phyloP scores from a whole-genome alignment of 148 eudicot genomes.

The Dysphania ambrosioides region DNA sequence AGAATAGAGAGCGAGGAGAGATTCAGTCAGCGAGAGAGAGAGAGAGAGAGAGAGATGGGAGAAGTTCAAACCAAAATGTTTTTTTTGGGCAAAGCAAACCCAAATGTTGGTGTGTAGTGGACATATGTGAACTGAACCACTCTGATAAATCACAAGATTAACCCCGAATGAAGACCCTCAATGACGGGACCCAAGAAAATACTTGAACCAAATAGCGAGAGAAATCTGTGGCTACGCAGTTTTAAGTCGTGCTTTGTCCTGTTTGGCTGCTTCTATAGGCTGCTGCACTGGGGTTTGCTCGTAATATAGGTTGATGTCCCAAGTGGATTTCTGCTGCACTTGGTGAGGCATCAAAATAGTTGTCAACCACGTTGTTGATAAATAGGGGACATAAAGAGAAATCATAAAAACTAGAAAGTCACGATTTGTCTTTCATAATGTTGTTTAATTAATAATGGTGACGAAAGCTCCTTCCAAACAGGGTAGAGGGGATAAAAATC shows the following conservation, averaged over 20 bases:
- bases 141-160: constrained; percentile 58
- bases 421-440: no score
- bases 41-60: not conserved
- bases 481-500: no score
- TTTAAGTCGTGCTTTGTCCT: constrained; percentile 12
- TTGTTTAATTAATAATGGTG: no score
- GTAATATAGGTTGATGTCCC: constrained; percentile 1
- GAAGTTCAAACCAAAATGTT: no score
- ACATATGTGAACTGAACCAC: constrained; percentile 70
- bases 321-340: not conserved
- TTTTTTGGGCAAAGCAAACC: no score
- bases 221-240: constrained; percentile 36
- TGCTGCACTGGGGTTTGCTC: constrained; percentile 16
- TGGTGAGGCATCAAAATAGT: no score
- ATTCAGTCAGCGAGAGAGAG: not conserved
- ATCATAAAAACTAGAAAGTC: not conserved
- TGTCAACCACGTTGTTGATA: constrained; percentile 10
- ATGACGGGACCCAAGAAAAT: constrained; percentile 66
- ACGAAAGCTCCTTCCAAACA: no score
- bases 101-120: constrained; percentile 83
- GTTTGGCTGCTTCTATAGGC: constrained; percentile 38
- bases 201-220: constrained; percentile 59
- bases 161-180: constrained; percentile 84
- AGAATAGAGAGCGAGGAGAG: no score
- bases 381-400: not conserved